These are phyloP conservation scores for Annona squamosa DNA, from an alignment of 164 flowering plant genomes.

Conservation along the genomic window DNA sequence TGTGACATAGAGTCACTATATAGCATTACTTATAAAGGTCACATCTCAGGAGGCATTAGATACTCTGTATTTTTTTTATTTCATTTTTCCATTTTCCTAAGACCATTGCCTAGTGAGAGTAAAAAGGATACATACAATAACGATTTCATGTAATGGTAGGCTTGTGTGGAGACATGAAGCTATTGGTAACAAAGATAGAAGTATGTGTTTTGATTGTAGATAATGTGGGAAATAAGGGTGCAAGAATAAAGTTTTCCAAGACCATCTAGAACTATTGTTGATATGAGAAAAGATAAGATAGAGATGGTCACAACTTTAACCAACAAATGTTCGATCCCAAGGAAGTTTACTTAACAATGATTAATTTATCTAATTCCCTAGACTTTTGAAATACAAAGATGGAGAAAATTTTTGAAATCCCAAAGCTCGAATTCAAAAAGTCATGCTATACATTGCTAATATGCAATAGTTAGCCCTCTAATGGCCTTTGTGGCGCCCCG, in stretches of 20 bases:
- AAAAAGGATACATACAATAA: neutral
- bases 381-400: no score
- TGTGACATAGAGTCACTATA: no score
- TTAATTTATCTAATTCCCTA: no score
- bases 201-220: slow-evolving; percentile 7
- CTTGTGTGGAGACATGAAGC: slow-evolving; percentile 13
- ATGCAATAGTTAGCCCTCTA: no score
- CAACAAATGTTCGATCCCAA: slow-evolving; percentile 13
- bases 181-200: slow-evolving; percentile 7
- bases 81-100: neutral
- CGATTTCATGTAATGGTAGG: slow-evolving; percentile 20
- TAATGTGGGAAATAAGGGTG: slow-evolving; percentile 8
- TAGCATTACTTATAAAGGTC: no score
- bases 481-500: no score
- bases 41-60: no score
- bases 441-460: no score
- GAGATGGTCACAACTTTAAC: slow-evolving; percentile 2
- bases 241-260: neutral
- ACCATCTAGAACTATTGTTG: slow-evolving; percentile 1
- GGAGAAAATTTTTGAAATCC: no score
- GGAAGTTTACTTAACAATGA: slow-evolving; percentile 9
- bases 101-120: neutral
- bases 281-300: slow-evolving; percentile 3
- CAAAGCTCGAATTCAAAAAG: no score
- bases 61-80: neutral